Percentiles rank a stretch among this genome's conserved stretches.
phyloP scores from a whole-genome alignment of 2,329 filamentous ascomycete genomes.

The Talaromyces funiculosus region DNA sequence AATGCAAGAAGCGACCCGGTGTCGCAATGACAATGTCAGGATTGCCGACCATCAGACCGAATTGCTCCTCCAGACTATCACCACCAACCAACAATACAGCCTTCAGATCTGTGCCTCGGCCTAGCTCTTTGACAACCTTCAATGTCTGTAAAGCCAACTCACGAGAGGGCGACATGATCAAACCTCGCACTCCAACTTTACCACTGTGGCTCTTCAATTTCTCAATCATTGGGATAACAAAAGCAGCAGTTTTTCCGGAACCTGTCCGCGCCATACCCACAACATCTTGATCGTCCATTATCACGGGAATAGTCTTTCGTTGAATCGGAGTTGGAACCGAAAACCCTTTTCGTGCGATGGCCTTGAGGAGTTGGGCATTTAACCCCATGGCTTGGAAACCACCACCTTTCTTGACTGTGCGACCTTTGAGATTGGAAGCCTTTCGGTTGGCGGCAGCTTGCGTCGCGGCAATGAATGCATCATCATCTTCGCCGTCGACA shows the following conservation, averaged over 20 bases:
- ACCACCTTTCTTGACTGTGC: slow-evolving; percentile 86
- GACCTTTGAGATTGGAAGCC: slow-evolving; percentile 71
- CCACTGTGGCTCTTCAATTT: slow-evolving; percentile 81
- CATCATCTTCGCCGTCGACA: slow-evolving; percentile 56
- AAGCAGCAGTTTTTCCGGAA: slow-evolving; percentile 96
- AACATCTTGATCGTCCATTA: slow-evolving; percentile 88
- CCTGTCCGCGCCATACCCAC: slow-evolving; percentile 99
- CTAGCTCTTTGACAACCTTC: slow-evolving; percentile 93
- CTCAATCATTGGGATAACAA: slow-evolving; percentile 98
- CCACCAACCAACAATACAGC: slow-evolving; percentile 88
- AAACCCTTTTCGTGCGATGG: slow-evolving; percentile 90
- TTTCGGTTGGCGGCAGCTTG: slow-evolving; percentile 88
- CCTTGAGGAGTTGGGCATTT: slow-evolving; percentile 76
- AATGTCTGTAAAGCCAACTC: slow-evolving; percentile 92
- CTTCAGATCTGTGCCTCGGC: slow-evolving; percentile 83
- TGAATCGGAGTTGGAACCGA: slow-evolving; percentile 96
- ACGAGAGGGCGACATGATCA: slow-evolving; percentile 87
- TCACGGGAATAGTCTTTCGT: slow-evolving; percentile 87
- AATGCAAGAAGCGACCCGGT: slow-evolving; percentile 88
- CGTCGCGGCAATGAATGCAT: slow-evolving; percentile 81
- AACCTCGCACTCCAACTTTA: slow-evolving; percentile 75
- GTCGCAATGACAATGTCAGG: slow-evolving; percentile 97
- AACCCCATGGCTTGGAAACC: slow-evolving; percentile 95
- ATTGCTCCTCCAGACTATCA: slow-evolving; percentile 93
- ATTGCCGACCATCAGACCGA: slow-evolving; percentile 84